Conservation (phyloP, 2,329 filamentous ascomycete genomes). For the Fusarium incarnatum region DNA sequence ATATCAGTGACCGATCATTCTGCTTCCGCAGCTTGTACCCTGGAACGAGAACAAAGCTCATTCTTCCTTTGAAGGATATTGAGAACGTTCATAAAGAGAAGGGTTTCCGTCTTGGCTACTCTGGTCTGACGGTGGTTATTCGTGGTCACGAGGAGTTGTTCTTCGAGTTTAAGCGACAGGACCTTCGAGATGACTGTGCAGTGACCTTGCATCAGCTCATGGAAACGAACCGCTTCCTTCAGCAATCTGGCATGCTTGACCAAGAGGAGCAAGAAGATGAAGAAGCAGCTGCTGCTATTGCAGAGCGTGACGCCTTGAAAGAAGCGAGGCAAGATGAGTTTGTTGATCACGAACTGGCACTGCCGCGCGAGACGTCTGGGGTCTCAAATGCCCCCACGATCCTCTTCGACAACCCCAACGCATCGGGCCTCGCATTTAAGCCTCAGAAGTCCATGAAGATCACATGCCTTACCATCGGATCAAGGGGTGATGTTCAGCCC, state of each 20-base stretch:
- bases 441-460: conserved; percentile 82
- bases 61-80: conserved; percentile 89
- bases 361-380: conserved; percentile 60
- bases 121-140: conserved; percentile 91
- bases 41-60: conserved; percentile 90
- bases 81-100: conserved; percentile 96
- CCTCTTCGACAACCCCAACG: conserved; percentile 87
- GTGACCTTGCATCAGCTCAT: conserved; percentile 82
- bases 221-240: conserved; percentile 76
- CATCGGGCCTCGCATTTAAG: conserved; percentile 92
- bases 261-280: conserved; percentile 77
- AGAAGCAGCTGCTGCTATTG: conserved; percentile 79
- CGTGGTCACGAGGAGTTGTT: conserved; percentile 95
- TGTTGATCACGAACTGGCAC: conserved; percentile 61
- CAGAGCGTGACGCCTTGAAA: conserved; percentile 83
- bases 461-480: conserved; percentile 95
- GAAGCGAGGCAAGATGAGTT: conserved; percentile 72
- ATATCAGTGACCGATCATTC: conserved; percentile 86
- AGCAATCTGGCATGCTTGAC: conserved; percentile 75
- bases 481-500: conserved; percentile 94
- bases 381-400: conserved; percentile 76
- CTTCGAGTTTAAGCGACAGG: conserved; percentile 86
- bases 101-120: conserved; percentile 91
- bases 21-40: conserved; percentile 94
- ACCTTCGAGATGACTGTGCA: conserved; percentile 87